Evolutionary conservation across 2,329 filamentous ascomycete species (phyloP), one percentile per base, ranked within the genome.

Genomic region (Capronia coronata): DNA sequence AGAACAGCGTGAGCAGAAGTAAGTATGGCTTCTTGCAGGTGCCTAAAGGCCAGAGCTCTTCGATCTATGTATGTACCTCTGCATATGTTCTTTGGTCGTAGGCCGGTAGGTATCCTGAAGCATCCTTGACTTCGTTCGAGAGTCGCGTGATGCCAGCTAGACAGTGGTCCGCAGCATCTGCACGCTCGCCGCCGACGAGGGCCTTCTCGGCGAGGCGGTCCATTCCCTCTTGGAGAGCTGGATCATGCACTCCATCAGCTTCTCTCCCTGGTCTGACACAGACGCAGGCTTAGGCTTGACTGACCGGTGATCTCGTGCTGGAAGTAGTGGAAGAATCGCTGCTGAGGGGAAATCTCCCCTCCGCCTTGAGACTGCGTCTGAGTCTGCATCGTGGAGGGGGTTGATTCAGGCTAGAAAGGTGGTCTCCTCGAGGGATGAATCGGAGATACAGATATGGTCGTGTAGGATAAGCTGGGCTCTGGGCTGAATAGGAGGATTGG

Each of bases 81-180:
- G 83, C 79, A 64, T 95, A 97, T 19, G 85, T 84, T 59, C 87
- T 81, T 66, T 93, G 87, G 62, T 97, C 93, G 64, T 96, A 94
- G 6, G 88, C 82, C 2, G 93, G 89, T 13, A 95, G 80, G 59
- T 84, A 88, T 48, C 83, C 82, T 1, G 85, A 80, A 0, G 87
- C 86, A 68, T 96, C 89, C 58, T 87, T 84, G 32, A 96, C 86
- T 61, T 93, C 84, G 56, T 84, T 85, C 1, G 88, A 89, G 13
- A 97, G 76, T 49, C 81, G 79, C 23, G 86, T 83, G 61, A 97
- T 93, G 54, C 81, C 80, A 13, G 85, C 82, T 11, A 94, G 76
- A 58, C 89, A 84, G 61, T 86, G 79, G 59, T 95, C 89, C 40
- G 86, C 81, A 44, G 87, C 87, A 65, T 91, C 84, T 55, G 85